phyloP scores from a whole-genome alignment of 257 asterid species.

The Lantana camara region DNA sequence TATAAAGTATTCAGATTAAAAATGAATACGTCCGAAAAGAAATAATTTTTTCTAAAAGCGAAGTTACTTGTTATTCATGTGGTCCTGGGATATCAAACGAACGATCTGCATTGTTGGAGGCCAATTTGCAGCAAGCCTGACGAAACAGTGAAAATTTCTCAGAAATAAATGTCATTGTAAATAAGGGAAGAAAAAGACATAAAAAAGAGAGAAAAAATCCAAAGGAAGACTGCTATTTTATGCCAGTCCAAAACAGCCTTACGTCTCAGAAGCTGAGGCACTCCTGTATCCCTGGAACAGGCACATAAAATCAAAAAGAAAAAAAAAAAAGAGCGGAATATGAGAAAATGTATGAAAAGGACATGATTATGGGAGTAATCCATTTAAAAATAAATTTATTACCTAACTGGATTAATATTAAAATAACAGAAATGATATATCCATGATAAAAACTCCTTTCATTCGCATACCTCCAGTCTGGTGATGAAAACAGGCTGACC shows the following conservation, averaged over 20 bases:
- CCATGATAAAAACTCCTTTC: neutral
- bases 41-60: slow-evolving; percentile 18
- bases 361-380: neutral
- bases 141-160: neutral
- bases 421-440: slow-evolving; percentile 9
- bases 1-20: slow-evolving; percentile 3
- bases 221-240: slow-evolving; percentile 2
- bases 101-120: slow-evolving; percentile 88
- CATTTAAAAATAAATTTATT: neutral
- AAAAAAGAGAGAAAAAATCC: neutral
- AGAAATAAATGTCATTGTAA: neutral
- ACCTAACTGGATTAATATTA: neutral
- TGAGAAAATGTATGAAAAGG: slow-evolving; percentile 17
- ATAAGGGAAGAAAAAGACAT: slow-evolving; percentile 7
- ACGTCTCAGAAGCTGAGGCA: slow-evolving; percentile 89
- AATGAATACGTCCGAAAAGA: slow-evolving; percentile 23
- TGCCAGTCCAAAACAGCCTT: slow-evolving; percentile 37
- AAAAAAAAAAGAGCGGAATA: slow-evolving; percentile 3
- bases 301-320: neutral
- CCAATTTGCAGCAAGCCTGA: slow-evolving; percentile 95
- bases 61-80: slow-evolving; percentile 86
- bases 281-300: slow-evolving; percentile 80
- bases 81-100: slow-evolving; percentile 83
- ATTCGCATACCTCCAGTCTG: slow-evolving; percentile 67
- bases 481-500: slow-evolving; percentile 82